Evolutionary conservation across 1,139 yeast species (phyloP).

Genomic region (Candida labiduridarum): DNA sequence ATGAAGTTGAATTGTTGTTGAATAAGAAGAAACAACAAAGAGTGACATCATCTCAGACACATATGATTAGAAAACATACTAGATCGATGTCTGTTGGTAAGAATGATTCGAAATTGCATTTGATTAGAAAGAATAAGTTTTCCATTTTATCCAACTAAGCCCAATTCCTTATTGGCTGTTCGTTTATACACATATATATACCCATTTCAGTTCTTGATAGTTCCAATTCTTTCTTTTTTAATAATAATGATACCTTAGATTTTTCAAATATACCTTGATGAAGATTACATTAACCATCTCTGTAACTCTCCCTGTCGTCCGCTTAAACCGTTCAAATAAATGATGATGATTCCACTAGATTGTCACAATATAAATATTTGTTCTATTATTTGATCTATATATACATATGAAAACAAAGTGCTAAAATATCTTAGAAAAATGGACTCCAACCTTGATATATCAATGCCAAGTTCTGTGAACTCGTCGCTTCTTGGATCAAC

Average conservation of each 20-base stretch:
- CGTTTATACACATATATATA: background rate
- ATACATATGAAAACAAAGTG: background rate
- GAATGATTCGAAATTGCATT: constrained; percentile 37
- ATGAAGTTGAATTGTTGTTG: constrained; percentile 31
- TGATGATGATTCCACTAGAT: too few relatives aligned
- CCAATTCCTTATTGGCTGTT: background rate
- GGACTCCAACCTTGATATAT: constrained; percentile 87
- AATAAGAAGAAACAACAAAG: constrained; percentile 19
- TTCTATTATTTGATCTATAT: background rate
- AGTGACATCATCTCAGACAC: background rate
- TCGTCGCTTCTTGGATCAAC: constrained; percentile 75
- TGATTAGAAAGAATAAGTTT: constrained; percentile 35
- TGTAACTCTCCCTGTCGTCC: background rate
- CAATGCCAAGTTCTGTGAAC: constrained; percentile 65
- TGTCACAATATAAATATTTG: too few relatives aligned
- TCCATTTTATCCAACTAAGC: constrained; percentile 14
- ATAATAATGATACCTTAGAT: background rate
- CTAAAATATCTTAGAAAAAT: constrained; percentile 33
- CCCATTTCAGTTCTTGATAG: constrained; percentile 6
- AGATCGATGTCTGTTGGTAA: constrained; percentile 45
- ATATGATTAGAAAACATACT: constrained; percentile 26
- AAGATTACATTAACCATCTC: background rate
- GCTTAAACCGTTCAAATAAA: too few relatives aligned
- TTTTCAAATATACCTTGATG: background rate
- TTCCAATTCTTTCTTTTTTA: background rate